phyloP scores from a whole-genome alignment of 352 stramenopile genomes.

The Phytophthora litchii region DNA sequence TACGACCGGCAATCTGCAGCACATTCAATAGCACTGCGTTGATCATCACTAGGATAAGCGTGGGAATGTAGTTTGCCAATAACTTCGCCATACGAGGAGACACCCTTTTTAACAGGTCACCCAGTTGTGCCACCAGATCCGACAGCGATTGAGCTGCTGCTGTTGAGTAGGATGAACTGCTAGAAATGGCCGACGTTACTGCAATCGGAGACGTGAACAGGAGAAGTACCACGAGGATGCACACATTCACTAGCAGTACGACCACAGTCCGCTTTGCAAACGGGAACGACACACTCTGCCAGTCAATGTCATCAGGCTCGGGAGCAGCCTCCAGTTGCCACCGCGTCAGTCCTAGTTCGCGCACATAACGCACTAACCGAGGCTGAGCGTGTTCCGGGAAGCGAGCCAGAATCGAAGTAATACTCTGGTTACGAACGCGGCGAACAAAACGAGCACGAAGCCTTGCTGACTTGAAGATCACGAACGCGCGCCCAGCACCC shows the following conservation, averaged over 20 bases:
- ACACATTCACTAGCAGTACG: conserved; percentile 76
- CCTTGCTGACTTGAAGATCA: conserved; percentile 81
- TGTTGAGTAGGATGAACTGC: conserved; percentile 65
- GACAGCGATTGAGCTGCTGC: conserved; percentile 68
- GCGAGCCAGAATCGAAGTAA: conserved; percentile 74
- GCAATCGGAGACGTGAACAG: conserved; percentile 86
- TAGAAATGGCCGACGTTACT: conserved; percentile 84
- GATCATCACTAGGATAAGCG: conserved; percentile 88
- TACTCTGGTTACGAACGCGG: conserved; percentile 74
- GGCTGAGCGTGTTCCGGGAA: conserved; percentile 70
- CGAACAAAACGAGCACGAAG: conserved; percentile 80
- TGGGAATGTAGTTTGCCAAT: conserved; percentile 80
- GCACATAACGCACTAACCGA: conserved; percentile 73
- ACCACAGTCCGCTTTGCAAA: conserved; percentile 79
- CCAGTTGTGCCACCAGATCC: conserved; percentile 66
- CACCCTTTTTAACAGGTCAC: conserved; percentile 58
- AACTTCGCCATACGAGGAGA: conserved; percentile 85
- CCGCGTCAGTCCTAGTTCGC: conserved; percentile 74
- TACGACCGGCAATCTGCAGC: conserved; percentile 76
- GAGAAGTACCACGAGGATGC: conserved; percentile 76
- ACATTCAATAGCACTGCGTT: conserved; percentile 88
- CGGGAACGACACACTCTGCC: conserved; percentile 84
- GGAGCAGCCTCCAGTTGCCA: conserved; percentile 80
- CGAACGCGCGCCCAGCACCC: conserved; percentile 76
- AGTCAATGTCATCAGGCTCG: conserved; percentile 87